phyloP scores from a whole-genome alignment of 2,329 filamentous ascomycete species.

The Nemania serpens region DNA sequence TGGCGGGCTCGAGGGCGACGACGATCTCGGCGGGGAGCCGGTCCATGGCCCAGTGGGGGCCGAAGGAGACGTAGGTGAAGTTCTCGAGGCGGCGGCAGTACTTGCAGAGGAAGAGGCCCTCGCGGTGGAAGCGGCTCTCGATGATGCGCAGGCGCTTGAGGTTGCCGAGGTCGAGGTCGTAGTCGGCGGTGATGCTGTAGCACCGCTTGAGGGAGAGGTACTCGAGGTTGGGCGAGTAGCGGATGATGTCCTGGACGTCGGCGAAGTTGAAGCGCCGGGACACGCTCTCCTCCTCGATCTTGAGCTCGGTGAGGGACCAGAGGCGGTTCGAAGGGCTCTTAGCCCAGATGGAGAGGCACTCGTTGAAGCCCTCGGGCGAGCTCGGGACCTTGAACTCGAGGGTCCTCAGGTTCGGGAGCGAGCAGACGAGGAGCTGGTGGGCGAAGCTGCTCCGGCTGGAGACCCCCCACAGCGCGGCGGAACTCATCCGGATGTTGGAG shows the following conservation, averaged over 20 bases:
- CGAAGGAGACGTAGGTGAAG: conserved; percentile 31
- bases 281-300: conserved; percentile 29
- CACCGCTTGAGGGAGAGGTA: conserved; percentile 28
- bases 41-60: conserved; percentile 30
- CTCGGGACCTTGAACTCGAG: conserved; percentile 26
- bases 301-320: conserved; percentile 25
- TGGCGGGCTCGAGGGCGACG: conserved; percentile 25
- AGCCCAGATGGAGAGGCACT: conserved; percentile 31
- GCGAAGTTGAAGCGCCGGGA: conserved; percentile 30
- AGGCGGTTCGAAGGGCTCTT: conserved; percentile 27
- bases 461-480: conserved; percentile 25
- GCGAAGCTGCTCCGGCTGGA: conserved; percentile 29
- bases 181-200: conserved; percentile 29
- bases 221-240: conserved; percentile 27
- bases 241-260: conserved; percentile 30
- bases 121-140: conserved; percentile 29
- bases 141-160: conserved; percentile 26
- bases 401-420: conserved; percentile 26
- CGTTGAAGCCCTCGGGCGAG: conserved; percentile 29
- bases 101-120: conserved; percentile 29
- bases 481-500: conserved; percentile 30
- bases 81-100: conserved; percentile 28
- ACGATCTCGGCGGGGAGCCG: conserved; percentile 28
- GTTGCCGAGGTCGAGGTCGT: conserved; percentile 26
- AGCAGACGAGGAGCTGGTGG: conserved; percentile 28